Percentiles rank a stretch among this genome's conserved stretches.
Evolutionary conservation across 345 rosid genomes (phyloP).

Genomic region (Dimocarpus longan): DNA sequence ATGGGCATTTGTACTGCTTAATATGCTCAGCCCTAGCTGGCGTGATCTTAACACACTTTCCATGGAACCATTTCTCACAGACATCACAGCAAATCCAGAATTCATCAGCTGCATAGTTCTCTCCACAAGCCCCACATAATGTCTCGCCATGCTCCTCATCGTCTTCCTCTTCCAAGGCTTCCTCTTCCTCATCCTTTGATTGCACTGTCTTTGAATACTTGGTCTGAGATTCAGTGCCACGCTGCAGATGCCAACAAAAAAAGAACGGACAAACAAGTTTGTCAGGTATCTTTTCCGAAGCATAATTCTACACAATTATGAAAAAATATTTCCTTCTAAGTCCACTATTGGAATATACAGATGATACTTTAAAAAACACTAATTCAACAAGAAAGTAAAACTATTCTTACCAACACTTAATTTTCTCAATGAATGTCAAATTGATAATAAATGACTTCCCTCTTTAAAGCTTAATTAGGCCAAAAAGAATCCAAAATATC

Average conservation of each 20-base stretch:
- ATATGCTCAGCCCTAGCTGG: slow-evolving; percentile 94
- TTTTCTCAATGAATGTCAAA: background rate
- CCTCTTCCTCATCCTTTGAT: slow-evolving; percentile 56
- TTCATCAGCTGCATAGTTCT: slow-evolving; percentile 57
- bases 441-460: background rate
- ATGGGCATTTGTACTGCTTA: slow-evolving; percentile 91
- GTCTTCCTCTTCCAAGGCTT: slow-evolving; percentile 58
- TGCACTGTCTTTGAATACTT: slow-evolving; percentile 43
- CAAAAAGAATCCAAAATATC: background rate
- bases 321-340: background rate
- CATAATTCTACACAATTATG: background rate
- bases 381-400: background rate
- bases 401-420: background rate
- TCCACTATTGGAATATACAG: background rate
- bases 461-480: background rate
- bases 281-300: background rate
- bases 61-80: slow-evolving; percentile 77
- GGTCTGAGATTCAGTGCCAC: slow-evolving; percentile 53
- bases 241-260: slow-evolving; percentile 34
- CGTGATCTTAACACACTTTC: slow-evolving; percentile 87
- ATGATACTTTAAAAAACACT: background rate
- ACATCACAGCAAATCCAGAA: slow-evolving; percentile 74
- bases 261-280: background rate
- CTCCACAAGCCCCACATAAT: slow-evolving; percentile 68
- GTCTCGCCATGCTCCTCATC: slow-evolving; percentile 68